Percentiles rank a stretch among this genome's conserved stretches.
Evolutionary conservation across 768 basidiomycete genomes (phyloP).

Genomic region (Agrocybe praecox): DNA sequence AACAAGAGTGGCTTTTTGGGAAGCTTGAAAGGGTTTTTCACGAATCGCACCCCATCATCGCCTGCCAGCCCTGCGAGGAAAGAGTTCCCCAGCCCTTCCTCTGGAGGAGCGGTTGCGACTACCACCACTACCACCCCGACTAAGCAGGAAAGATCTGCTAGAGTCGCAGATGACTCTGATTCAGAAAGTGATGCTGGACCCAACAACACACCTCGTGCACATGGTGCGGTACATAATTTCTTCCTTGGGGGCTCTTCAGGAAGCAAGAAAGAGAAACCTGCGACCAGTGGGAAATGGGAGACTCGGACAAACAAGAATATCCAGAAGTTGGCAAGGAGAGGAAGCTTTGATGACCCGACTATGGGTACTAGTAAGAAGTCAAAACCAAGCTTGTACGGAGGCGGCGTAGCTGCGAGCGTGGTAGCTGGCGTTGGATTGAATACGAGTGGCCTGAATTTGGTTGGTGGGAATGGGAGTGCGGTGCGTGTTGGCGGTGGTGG

Average conservation of each 20-base stretch:
- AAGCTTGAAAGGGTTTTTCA: constrained; percentile 1
- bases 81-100: not conserved
- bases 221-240: constrained; percentile 7
- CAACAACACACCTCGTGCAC: not conserved
- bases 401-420: constrained; percentile 9
- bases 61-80: not conserved
- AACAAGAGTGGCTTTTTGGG: constrained; percentile 5
- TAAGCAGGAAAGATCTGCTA: not conserved
- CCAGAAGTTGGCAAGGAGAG: constrained; percentile 10
- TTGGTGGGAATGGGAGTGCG: not conserved
- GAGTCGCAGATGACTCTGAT: not conserved
- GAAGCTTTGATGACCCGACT: constrained; percentile 17
- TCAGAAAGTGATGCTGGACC: not conserved
- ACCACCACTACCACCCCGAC: not conserved
- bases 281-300: constrained; percentile 16
- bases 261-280: constrained; percentile 1
- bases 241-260: constrained; percentile 5
- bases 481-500: not conserved
- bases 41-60: not conserved
- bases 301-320: constrained; percentile 29
- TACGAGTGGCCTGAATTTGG: not conserved
- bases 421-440: constrained; percentile 5
- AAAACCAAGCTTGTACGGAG: constrained; percentile 1
- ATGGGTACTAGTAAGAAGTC: not conserved
- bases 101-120: not conserved